phyloP scores from a whole-genome alignment of 2,329 filamentous ascomycete species.

The Epichloe amarillans region DNA sequence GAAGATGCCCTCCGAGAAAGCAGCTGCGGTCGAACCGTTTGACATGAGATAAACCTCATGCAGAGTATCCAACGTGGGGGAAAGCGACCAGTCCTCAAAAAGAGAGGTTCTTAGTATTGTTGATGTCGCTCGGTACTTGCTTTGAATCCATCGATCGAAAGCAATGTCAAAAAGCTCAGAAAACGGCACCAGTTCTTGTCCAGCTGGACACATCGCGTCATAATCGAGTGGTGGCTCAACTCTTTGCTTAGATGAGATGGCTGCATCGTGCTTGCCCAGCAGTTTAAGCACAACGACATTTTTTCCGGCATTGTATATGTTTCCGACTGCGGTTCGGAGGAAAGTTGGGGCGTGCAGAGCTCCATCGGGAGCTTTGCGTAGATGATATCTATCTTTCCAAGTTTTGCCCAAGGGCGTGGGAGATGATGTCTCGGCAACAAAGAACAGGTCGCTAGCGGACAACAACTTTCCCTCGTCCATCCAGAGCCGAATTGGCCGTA shows the following conservation, averaged over 20 bases:
- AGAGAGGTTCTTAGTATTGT: constrained; percentile 51
- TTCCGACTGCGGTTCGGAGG: constrained; percentile 51
- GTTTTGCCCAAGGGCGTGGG: constrained; percentile 48
- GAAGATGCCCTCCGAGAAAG: constrained; percentile 58
- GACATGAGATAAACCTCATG: constrained; percentile 63
- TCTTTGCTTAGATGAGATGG: constrained; percentile 14
- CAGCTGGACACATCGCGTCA: constrained; percentile 37
- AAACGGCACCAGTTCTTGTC: constrained; percentile 48
- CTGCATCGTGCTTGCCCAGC: constrained; percentile 40
- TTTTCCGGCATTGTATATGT: constrained; percentile 80
- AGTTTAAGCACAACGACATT: constrained; percentile 73
- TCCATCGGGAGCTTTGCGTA: constrained; percentile 48
- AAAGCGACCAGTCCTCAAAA: constrained; percentile 52
- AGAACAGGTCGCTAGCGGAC: constrained; percentile 57
- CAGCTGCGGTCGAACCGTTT: constrained; percentile 54
- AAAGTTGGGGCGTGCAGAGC: constrained; percentile 60
- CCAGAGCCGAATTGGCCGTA: constrained; percentile 69
- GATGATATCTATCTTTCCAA: constrained; percentile 63
- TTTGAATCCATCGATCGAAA: constrained; percentile 65
- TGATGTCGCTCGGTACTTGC: constrained; percentile 59
- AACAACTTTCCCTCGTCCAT: constrained; percentile 66
- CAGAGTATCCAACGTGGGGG: constrained; percentile 49
- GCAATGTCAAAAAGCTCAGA: constrained; percentile 58
- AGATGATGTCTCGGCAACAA: constrained; percentile 48
- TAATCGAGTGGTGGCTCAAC: constrained; percentile 41